Conservation (phyloP, 2,329 filamentous ascomycete genomes). For the Mycosphaerella sp. region DNA sequence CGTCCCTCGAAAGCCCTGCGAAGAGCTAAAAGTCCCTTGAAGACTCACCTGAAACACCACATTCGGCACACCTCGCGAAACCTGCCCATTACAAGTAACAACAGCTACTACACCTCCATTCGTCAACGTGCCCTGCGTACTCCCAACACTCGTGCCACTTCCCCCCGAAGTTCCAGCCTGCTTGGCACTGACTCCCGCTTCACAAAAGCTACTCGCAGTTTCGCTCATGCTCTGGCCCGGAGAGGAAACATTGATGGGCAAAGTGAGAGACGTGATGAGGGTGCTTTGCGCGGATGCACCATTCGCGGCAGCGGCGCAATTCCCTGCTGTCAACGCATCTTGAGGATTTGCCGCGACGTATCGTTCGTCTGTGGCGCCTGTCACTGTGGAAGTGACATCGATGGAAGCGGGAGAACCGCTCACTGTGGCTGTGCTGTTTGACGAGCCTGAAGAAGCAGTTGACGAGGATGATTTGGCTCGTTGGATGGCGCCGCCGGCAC, state of each 20-base stretch:
- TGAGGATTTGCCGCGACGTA: conserved; percentile 1
- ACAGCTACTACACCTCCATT: conserved; percentile 9
- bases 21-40: conserved; percentile 1
- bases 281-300: conserved; percentile 9
- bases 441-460: conserved; percentile 9
- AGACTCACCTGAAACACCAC: conserved; percentile 4
- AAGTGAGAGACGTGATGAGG: conserved; percentile 8
- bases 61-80: background rate
- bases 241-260: conserved; percentile 8
- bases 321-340: conserved; percentile 12
- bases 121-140: conserved; percentile 9
- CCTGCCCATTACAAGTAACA: conserved; percentile 9
- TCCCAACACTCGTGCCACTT: conserved; percentile 5
- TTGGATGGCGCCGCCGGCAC: conserved; percentile 14
- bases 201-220: conserved; percentile 8
- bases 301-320: conserved; percentile 10
- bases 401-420: conserved; percentile 5
- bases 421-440: conserved; percentile 12
- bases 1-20: conserved; percentile 5
- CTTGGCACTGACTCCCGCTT: conserved; percentile 11
- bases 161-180: conserved; percentile 3
- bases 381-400: conserved; percentile 6
- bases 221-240: conserved; percentile 7
- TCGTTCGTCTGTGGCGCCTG: conserved; percentile 3
- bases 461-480: conserved; percentile 8